A percentile compares a stretch with the other conserved stretches of the same genome.
These are phyloP conservation scores for Cladophialophora exuberans DNA, from an alignment of 2,329 filamentous ascomycete genomes.

Conservation along the genomic window DNA sequence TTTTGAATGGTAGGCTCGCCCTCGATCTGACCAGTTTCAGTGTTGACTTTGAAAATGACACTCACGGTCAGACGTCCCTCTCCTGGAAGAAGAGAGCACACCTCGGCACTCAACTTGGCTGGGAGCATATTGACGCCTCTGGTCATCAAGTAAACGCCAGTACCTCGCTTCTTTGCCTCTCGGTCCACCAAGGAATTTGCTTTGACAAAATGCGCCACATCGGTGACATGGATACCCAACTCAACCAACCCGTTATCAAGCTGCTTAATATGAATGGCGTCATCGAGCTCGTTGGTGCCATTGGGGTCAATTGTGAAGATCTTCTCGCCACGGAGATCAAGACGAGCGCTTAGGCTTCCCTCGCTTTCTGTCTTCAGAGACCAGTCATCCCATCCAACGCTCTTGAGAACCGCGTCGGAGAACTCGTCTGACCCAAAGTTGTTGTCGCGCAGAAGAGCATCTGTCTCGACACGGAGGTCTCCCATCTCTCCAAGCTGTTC, in stretches of 20 bases:
- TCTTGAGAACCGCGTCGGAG: conserved; percentile 92
- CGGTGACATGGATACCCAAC: conserved; percentile 91
- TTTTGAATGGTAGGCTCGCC: conserved; percentile 94
- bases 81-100: conserved; percentile 85
- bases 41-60: conserved; percentile 89
- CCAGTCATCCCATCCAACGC: conserved; percentile 91
- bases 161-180: conserved; percentile 97
- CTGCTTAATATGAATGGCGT: conserved; percentile 89
- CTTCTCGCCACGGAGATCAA: conserved; percentile 86
- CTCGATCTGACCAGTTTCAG: conserved; percentile 78
- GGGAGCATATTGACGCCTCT: conserved; percentile 86
- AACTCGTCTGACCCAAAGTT: conserved; percentile 98
- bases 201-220: conserved; percentile 97
- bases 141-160: conserved; percentile 92
- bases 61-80: conserved; percentile 89
- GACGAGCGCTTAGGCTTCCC: conserved; percentile 70
- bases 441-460: conserved; percentile 95
- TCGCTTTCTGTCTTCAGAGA: conserved; percentile 82
- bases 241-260: conserved; percentile 84
- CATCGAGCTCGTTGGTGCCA: conserved; percentile 83
- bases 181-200: conserved; percentile 92
- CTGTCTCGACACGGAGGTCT: conserved; percentile 95
- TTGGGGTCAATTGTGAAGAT: conserved; percentile 92
- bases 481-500: conserved; percentile 98
- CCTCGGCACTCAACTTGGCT: conserved; percentile 77